Base-by-base conservation (phyloP, 1,284 basidiomycete genomes). In the Vanrija humicola region DNA sequence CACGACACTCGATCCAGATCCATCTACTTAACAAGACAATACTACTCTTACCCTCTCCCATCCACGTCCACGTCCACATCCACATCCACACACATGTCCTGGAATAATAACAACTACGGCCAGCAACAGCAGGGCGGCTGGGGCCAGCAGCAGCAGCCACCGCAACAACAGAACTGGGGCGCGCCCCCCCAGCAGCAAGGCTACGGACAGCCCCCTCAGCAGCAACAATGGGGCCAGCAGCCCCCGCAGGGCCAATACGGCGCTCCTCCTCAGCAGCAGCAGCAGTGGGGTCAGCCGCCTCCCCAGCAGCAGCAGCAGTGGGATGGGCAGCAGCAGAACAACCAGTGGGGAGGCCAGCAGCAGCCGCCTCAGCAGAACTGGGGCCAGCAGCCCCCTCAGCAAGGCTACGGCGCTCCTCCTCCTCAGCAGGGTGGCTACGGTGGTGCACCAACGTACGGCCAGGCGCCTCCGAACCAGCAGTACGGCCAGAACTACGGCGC, bases 361-460 rank as follows among this genome's bases (percentile, higher is more conserved):
- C 34, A 8, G 34, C 34, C 34, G 9, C 34, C 34, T 15, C 63
- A 52, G 43, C 55, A 56, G 14, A 54, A 49, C 29, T 54, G 56
- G 28, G 58, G 51, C 18, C 38, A 39, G 38, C 50, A 46, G 39
- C 54, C 60, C 8, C 56, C 52, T 7, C 60, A 51, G 25, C 55
- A 43, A 44, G 29, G 25, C 46, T 58, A 59, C 34, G 58, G 59
- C 51, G 43, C 38, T 14, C 55, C 48, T 2, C 50, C 54, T 6
- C 34, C 34, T 14, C 58, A 54, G 23, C 49, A 58, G 44, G 45
- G 38, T 5, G 23, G 44, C 12, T 56, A 56, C 42, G 49, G 49
- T 23, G 34, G 40, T 0, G 54, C 60, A 34, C 55, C 53, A 18
- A 46, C 44, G 40, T 66, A 63, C 46, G 64, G 62, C 38, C 34